Base-by-base conservation (phyloP, 352 stramenopile species). In the Phytophthora gonapodyides region DNA sequence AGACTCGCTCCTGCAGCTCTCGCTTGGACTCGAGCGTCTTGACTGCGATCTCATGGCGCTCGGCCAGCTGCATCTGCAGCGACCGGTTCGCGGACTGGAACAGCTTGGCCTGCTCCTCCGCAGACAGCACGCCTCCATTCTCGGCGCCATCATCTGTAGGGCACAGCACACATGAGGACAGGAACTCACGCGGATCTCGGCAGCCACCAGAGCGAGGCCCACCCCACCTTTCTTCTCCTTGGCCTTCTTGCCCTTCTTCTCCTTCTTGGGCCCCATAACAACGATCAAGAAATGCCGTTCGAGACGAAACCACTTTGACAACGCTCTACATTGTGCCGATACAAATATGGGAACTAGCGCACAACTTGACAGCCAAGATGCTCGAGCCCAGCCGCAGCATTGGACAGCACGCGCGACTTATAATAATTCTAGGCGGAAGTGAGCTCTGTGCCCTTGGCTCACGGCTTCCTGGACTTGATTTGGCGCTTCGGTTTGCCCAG, bases 401-500 rank as follows among this genome's bases (percentile, higher is more conserved):
- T 21, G 3, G 41, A 16, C 43, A 36, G 46, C 24, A 57, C 15
- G 38, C 45, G 44, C 35, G 19, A 51, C 46, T 61, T 31, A 35
- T 52, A 61, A 54, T 59, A 19, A 51, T 36, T 51, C 38, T 57
- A 60, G 24, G 27, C 27, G 27, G 24, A 30, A 5, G 15, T 24
- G 30, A 33, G 24, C n/a, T 42, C n/a, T 16, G 40, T 54, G 21
- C 41, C 48, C 7, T 3, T 30, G 45, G 36, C 27, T 76, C 68
- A 76, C 19, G 57, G 35, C 53, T 82, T 81, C 73, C 78, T 88
- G n/a, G 82, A 86, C 61, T 91, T 94, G 66, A 94, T 88, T 67
- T 92, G 85, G 5, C 85, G 77, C 61, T 97, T 99, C 16, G 97
- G 93, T 61, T 98, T 98, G 38, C 97, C 97, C 5, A 99, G 75